These are phyloP conservation scores for Heterobasidion irregulare DNA, from an alignment of 1,284 basidiomycete species.

Conservation along the genomic window DNA sequence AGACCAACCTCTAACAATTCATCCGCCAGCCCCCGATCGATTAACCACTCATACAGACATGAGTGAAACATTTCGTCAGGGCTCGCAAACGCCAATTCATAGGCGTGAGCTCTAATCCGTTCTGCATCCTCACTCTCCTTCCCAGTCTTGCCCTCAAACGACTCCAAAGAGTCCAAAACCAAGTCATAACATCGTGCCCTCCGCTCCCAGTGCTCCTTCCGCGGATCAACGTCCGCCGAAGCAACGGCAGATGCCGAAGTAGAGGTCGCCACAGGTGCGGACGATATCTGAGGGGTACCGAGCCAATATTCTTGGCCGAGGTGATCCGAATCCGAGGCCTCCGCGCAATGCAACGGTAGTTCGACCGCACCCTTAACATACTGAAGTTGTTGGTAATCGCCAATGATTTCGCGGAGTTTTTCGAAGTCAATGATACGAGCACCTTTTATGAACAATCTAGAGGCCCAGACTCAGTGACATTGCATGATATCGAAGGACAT, in stretches of 20 bases:
- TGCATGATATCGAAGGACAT: background rate
- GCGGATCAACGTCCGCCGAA: conserved; percentile 35
- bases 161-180: conserved; percentile 73
- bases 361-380: conserved; percentile 85
- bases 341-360: conserved; percentile 81
- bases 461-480: conserved; percentile 1
- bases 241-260: background rate
- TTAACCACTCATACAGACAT: conserved; percentile 91
- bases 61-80: conserved; percentile 94
- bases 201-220: conserved; percentile 49
- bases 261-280: background rate
- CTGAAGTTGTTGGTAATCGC: conserved; percentile 79
- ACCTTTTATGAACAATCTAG: conserved; percentile 81
- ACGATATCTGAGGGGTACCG: conserved; percentile 19
- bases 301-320: conserved; percentile 75
- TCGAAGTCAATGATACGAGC: conserved; percentile 80
- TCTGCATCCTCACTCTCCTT: conserved; percentile 45
- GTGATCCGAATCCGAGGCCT: conserved; percentile 71
- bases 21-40: conserved; percentile 73
- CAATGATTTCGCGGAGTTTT: conserved; percentile 77
- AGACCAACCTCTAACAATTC: conserved; percentile 77
- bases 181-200: conserved; percentile 77
- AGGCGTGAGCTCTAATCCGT: conserved; percentile 63
- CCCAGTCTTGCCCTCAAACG: conserved; percentile 62
- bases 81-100: conserved; percentile 75